Percentiles rank a stretch among this genome's conserved stretches.
These are phyloP conservation scores for Juglanconis juglandina DNA, from an alignment of 2,329 filamentous ascomycete genomes.

Conservation along the genomic window DNA sequence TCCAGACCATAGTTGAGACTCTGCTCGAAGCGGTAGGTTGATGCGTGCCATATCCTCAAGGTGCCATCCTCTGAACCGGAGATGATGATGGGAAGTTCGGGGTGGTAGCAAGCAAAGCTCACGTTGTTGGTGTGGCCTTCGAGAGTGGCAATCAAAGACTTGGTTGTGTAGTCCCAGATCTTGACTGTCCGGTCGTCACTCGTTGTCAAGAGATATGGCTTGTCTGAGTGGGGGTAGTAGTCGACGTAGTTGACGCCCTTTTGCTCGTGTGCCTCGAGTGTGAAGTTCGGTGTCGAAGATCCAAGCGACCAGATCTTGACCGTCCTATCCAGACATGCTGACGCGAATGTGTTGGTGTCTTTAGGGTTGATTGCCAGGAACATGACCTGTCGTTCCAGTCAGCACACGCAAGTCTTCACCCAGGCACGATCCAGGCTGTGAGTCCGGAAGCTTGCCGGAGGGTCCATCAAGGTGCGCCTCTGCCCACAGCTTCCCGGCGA, in stretches of 20 bases:
- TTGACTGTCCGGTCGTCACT: constrained; percentile 71
- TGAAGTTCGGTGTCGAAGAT: constrained; percentile 91
- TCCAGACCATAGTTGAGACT: constrained; percentile 94
- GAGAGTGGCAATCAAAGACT: constrained; percentile 91
- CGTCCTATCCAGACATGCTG: constrained; percentile 90
- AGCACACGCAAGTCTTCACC: not conserved
- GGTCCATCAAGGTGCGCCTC: not conserved
- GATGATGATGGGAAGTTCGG: constrained; percentile 93
- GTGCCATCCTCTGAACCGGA: constrained; percentile 97
- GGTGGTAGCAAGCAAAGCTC: constrained; percentile 96
- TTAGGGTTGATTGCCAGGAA: constrained; percentile 96
- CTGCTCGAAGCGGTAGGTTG: constrained; percentile 94
- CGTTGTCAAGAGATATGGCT: constrained; percentile 79
- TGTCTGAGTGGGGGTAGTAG: constrained; percentile 73
- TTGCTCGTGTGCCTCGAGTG: constrained; percentile 91
- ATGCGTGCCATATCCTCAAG: constrained; percentile 97
- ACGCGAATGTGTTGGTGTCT: constrained; percentile 87
- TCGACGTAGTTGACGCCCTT: constrained; percentile 99
- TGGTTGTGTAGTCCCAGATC: constrained; percentile 98
- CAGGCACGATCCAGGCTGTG: no score
- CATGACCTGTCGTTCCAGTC: constrained; percentile 60
- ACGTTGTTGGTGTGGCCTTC: constrained; percentile 98
- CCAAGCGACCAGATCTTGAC: constrained; percentile 98
- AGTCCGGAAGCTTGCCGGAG: not conserved
- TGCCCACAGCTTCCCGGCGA: not conserved